Conservation (phyloP, 192 early-diverging fungal genomes). For the Linderina pennispora region DNA sequence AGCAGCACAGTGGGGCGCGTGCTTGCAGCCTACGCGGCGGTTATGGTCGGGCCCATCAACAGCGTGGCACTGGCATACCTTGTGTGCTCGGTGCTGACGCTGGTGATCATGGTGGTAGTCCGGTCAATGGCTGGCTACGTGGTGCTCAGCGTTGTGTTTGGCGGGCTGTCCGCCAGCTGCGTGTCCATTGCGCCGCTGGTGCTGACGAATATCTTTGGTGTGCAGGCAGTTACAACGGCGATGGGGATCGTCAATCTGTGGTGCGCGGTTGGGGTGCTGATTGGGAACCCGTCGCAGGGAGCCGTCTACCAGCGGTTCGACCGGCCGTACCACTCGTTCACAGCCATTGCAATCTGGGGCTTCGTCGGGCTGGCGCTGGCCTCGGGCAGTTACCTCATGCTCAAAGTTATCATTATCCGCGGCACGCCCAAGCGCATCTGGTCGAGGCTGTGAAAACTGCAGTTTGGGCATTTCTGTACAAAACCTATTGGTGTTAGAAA, state of each 20-base stretch:
- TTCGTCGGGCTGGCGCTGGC: slow-evolving; percentile 15
- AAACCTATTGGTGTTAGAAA: no score
- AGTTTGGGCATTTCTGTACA: no score
- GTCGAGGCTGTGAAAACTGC: slow-evolving; percentile 20
- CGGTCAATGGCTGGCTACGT: slow-evolving; percentile 32
- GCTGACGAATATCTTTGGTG: slow-evolving; percentile 24
- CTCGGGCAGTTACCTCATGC: slow-evolving; percentile 13
- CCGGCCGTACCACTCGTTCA: slow-evolving; percentile 17
- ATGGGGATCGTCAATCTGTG: slow-evolving; percentile 36
- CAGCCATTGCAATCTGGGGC: slow-evolving; percentile 26
- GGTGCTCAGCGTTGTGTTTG: slow-evolving; percentile 20
- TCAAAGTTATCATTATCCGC: slow-evolving; percentile 14
- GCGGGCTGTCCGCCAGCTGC: slow-evolving; percentile 24
- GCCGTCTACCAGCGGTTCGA: slow-evolving; percentile 36
- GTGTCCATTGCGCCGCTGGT: slow-evolving; percentile 29
- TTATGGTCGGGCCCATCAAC: slow-evolving; percentile 26
- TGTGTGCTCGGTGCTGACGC: slow-evolving; percentile 20
- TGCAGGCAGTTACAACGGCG: slow-evolving; percentile 25
- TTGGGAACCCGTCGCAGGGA: slow-evolving; percentile 36
- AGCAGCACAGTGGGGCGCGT: slow-evolving; percentile 27
- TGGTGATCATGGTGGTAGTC: slow-evolving; percentile 22
- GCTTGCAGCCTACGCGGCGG: slow-evolving; percentile 19
- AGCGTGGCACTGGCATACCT: slow-evolving; percentile 15
- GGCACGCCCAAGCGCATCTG: slow-evolving; percentile 5
- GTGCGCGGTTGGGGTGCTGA: slow-evolving; percentile 28